Evolutionary conservation across 2,329 filamentous ascomycete genomes (phyloP).

Genomic region (Periconia digitata): DNA sequence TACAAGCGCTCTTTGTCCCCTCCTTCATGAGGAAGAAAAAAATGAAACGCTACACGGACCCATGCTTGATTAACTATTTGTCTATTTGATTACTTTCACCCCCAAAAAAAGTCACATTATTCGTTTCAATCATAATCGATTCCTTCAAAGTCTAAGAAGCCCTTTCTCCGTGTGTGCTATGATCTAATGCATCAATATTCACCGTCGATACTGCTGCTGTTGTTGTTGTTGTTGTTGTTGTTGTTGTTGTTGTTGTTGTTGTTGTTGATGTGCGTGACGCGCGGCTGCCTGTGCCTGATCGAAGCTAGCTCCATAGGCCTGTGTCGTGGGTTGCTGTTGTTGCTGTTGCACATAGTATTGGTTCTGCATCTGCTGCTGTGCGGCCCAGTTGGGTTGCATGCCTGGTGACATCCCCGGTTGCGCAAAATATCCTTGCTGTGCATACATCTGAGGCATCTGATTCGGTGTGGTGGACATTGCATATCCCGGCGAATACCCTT

Average conservation of each 20-base stretch:
- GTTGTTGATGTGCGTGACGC: conserved; percentile 27
- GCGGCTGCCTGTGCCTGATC: conserved; percentile 35
- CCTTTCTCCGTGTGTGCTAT: too few species aligned
- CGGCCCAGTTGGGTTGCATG: conserved; percentile 31
- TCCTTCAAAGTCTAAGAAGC: too few species aligned
- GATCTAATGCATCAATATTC: too few species aligned
- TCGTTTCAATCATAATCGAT: too few species aligned
- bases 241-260: conserved; percentile 12
- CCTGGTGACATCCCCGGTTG: conserved; percentile 29
- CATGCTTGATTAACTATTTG: too few species aligned
- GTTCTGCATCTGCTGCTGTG: conserved; percentile 24
- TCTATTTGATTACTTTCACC: too few species aligned
- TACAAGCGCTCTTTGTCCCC: too few species aligned
- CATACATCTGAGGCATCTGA: conserved; percentile 32
- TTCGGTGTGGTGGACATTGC: conserved; percentile 29
- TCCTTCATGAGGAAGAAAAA: too few species aligned
- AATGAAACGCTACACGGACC: too few species aligned
- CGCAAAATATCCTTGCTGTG: conserved; percentile 30
- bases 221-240: too few species aligned
- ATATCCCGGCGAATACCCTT: conserved; percentile 10
- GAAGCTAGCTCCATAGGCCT: conserved; percentile 34
- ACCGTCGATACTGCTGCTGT: too few species aligned
- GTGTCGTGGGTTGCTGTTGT: conserved; percentile 21
- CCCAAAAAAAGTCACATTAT: too few species aligned
- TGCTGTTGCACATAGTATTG: conserved; percentile 27